These are phyloP conservation scores for Dactylis glomerata DNA, from an alignment of 176 grass and related monocot species.

Conservation along the genomic window DNA sequence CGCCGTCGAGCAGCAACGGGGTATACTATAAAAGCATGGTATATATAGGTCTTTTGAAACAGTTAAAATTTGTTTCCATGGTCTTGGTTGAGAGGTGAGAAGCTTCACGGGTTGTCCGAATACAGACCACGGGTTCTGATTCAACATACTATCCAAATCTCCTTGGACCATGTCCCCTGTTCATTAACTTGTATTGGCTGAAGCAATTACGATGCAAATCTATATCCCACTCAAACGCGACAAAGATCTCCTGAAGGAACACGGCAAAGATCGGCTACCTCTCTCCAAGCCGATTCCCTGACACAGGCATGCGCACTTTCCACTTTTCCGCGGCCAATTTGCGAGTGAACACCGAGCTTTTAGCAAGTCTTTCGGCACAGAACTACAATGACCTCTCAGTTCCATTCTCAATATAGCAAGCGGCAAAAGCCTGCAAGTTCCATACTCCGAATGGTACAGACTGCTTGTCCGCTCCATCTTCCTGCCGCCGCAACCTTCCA, in stretches of 20 bases:
- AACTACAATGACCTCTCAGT: neutral
- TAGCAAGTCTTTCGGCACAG: neutral
- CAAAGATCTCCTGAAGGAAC: neutral
- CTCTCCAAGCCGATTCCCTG: neutral
- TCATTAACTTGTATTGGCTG: neutral
- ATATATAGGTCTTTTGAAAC: too few relatives aligned
- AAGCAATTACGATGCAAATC: neutral
- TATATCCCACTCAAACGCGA: neutral
- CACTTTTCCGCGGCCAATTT: too few relatives aligned
- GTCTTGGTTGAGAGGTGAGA: too few relatives aligned
- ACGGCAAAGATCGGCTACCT: neutral
- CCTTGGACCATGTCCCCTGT: neutral
- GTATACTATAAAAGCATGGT: too few relatives aligned
- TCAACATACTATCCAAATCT: too few relatives aligned
- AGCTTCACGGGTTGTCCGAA: too few relatives aligned
- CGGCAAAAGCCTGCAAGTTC: neutral
- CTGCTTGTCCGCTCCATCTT: too few relatives aligned
- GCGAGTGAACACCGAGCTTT: neutral
- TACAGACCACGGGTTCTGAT: too few relatives aligned
- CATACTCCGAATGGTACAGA: neutral
- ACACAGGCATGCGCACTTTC: neutral
- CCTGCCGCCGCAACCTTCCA: neutral
- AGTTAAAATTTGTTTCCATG: too few relatives aligned
- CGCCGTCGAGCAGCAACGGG: too few relatives aligned
- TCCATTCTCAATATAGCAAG: neutral